A percentile compares a stretch with the other conserved stretches of the same genome.
Conservation (phyloP, 2,329 filamentous ascomycete species). For the Graphiopsis chlorocephala region DNA sequence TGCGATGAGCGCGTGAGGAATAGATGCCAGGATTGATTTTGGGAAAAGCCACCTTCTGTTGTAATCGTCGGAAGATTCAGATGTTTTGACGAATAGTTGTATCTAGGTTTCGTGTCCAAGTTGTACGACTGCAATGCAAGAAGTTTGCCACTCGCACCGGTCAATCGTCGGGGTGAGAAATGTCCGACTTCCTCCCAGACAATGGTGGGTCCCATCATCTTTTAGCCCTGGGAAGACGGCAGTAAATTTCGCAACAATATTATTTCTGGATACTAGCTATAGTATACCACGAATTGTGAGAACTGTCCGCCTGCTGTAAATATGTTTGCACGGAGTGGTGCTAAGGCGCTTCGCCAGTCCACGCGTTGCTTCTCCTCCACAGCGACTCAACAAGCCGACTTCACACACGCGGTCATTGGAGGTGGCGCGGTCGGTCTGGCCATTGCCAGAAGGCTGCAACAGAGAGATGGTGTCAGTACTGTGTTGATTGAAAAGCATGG, state of each 20-base stretch:
- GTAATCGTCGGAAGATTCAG: not conserved
- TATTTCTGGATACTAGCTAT: not conserved
- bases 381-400: slow-evolving; percentile 49
- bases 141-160: slow-evolving; percentile 11
- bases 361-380: slow-evolving; percentile 44
- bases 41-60: not conserved
- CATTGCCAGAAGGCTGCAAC: slow-evolving; percentile 69
- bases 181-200: slow-evolving; percentile 4
- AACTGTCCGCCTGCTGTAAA: not conserved
- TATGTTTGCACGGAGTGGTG: slow-evolving; percentile 17
- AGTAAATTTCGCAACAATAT: not conserved
- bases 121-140: not conserved
- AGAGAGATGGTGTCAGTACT: slow-evolving; percentile 59
- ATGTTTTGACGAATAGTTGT: not conserved
- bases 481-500: slow-evolving; percentile 78
- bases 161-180: slow-evolving; percentile 11
- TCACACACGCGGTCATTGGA: slow-evolving; percentile 66
- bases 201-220: not conserved
- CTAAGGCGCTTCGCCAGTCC: slow-evolving; percentile 11
- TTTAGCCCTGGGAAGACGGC: not conserved
- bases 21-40: not conserved
- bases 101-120: not conserved
- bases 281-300: not conserved
- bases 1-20: not conserved
- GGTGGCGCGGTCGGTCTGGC: slow-evolving; percentile 77